Base-by-base conservation (phyloP, 495 filamentous ascomycete genomes). In the Talaromyces borbonicus region DNA sequence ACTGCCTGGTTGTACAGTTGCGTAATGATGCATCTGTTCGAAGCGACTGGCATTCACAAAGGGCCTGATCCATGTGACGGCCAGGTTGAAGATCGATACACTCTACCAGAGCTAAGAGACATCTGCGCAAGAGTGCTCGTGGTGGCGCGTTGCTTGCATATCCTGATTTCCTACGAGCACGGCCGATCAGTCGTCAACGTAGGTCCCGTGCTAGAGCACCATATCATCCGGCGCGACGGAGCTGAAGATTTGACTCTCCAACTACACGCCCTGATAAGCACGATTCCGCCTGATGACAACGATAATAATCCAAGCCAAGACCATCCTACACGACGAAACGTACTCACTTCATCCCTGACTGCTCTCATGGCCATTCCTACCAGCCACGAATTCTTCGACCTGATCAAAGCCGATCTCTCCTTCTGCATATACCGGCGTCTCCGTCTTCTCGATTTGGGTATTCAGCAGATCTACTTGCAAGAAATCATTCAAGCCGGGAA, bases 11-110 rank as follows among this genome's bases (percentile, higher is more conserved):
- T 71, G 31, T 62, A 60, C 14, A 67, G 59, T 22, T 65, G 65
- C 42, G 68, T 50, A 6, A 48, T 60, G 4, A 61, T 73, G 52
- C 70, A 73, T 48, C 44, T 71, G 19, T 57, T 65, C 14, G 70
- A 73, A 48, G 58, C 66, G 4, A 60, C 61, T 11, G 68, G 68
- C 0, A 48, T 72, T 8, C 62, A 71, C 43, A 58, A 57, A 39
- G 62, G 68, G 12, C 39, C 55, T 6, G 49, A 57, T 22, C 32
- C 50, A 1, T 47, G 37, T 8, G 48, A 41, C n/a, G 52, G 36
- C n/a, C n/a, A n/a, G 30, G 25, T 23, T 24, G 25, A 35, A 2
- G 46, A 46, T 22, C 45, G 37, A n/a, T 29, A 36, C 3, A 7
- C 43, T 2, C 43, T 46, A 5, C 26, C 32, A 20, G 43, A 53